Conservation (phyloP, 208 protist genomes). For the Leishmania tropica region DNA sequence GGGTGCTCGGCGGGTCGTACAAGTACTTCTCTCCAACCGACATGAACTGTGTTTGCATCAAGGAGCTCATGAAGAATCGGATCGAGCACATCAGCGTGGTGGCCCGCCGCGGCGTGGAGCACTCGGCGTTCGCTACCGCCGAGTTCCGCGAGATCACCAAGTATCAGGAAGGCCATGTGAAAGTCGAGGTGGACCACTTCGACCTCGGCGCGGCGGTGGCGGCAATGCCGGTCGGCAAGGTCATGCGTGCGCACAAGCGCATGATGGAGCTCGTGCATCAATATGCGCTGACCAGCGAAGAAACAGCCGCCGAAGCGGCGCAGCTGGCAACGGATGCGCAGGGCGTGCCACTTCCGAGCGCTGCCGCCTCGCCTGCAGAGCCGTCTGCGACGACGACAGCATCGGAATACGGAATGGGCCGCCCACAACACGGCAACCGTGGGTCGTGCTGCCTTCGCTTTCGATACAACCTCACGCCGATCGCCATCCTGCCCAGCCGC, state of each 20-base stretch:
- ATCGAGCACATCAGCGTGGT: constrained; percentile 84
- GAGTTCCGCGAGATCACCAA: constrained; percentile 95
- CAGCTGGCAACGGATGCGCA: constrained; percentile 27
- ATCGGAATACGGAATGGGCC: not conserved
- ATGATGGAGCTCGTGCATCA: constrained; percentile 84
- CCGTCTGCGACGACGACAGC: not conserved
- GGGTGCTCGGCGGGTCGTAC: constrained; percentile 80
- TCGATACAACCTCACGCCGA: constrained; percentile 69
- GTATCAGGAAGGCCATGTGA: constrained; percentile 64
- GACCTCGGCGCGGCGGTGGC: constrained; percentile 45
- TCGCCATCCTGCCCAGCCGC: constrained; percentile 62
- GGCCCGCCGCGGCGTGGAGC: constrained; percentile 85
- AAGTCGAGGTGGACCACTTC: constrained; percentile 73
- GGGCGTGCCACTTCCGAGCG: constrained; percentile 23
- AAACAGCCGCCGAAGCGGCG: constrained; percentile 18
- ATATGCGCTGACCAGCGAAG: constrained; percentile 18
- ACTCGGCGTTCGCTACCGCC: constrained; percentile 95
- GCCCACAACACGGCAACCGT: constrained; percentile 17
- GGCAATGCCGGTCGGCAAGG: constrained; percentile 28
- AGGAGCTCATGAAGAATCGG: constrained; percentile 71
- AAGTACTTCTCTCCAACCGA: constrained; percentile 90
- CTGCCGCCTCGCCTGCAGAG: not conserved
- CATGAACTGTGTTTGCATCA: constrained; percentile 86
- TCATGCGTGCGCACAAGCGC: constrained; percentile 71
- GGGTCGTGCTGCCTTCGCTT: constrained; percentile 70